These are phyloP conservation scores for Trichophyton benhamiae DNA, from an alignment of 2,329 filamentous ascomycete genomes.

Conservation along the genomic window DNA sequence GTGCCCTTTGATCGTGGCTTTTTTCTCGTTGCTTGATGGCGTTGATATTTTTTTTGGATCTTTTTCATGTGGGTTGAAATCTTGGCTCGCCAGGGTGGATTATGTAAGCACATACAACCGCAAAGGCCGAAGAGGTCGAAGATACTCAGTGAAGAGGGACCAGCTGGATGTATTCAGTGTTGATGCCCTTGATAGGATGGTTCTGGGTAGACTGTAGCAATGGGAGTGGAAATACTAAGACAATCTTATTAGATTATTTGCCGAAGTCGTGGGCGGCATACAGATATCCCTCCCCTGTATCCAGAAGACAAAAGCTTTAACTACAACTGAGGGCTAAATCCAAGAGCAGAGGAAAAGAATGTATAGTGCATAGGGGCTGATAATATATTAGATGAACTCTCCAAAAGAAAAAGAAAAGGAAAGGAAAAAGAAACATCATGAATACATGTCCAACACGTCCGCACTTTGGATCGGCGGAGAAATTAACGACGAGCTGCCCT, in stretches of 20 bases:
- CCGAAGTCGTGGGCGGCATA: not conserved
- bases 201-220: too few relatives aligned
- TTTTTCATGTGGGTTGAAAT: conserved; percentile 9
- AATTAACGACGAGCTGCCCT: not conserved
- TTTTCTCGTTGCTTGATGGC: not conserved
- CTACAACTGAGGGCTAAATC: too few relatives aligned
- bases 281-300: not conserved
- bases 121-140: not conserved
- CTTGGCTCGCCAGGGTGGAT: conserved; percentile 8
- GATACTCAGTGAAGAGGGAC: too few relatives aligned
- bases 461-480: not conserved
- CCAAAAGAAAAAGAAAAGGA: not conserved
- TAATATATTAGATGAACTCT: not conserved
- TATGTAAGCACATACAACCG: conserved; percentile 1
- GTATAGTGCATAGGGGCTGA: not conserved
- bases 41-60: conserved; percentile 3
- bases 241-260: not conserved
- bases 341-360: too few relatives aligned
- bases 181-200: too few relatives aligned
- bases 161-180: too few relatives aligned
- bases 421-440: conserved; percentile 7
- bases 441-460: conserved; percentile 11
- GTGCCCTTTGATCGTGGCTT: not conserved
- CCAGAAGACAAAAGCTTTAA: too few relatives aligned
- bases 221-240: not conserved